These are phyloP conservation scores for Mycena vulgaris DNA, from an alignment of 768 basidiomycete species.

Conservation along the genomic window DNA sequence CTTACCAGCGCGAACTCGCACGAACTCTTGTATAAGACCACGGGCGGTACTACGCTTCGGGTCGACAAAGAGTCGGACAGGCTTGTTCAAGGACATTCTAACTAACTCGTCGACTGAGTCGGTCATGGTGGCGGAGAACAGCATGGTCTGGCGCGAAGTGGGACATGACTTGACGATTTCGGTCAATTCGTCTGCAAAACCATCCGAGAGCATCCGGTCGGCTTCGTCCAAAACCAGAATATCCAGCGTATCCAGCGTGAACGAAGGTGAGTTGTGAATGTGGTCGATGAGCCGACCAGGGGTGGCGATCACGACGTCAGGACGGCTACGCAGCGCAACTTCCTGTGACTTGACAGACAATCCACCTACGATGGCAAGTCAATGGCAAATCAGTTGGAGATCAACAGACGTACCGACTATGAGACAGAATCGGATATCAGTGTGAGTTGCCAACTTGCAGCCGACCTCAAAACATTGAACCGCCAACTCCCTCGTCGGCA, in stretches of 20 bases:
- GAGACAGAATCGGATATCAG: conserved; percentile 93
- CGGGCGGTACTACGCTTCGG: conserved; percentile 91
- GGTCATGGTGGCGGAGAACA: conserved; percentile 99
- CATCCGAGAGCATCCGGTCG: conserved; percentile 96
- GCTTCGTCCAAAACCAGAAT: conserved; percentile 97
- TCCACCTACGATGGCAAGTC: conserved; percentile 72
- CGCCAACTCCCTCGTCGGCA: conserved; percentile 95
- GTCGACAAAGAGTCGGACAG: conserved; percentile 95
- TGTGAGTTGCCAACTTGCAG: conserved; percentile 85
- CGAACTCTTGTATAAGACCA: conserved; percentile 94
- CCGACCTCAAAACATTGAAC: conserved; percentile 97
- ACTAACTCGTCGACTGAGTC: conserved; percentile 96
- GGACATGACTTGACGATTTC: conserved; percentile 97
- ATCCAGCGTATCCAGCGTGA: conserved; percentile 93
- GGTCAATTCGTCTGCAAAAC: conserved; percentile 93
- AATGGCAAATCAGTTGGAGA: conserved; percentile 11
- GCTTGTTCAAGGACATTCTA: conserved; percentile 92
- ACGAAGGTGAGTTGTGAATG: conserved; percentile 94
- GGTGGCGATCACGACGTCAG: conserved; percentile 96
- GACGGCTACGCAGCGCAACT: conserved; percentile 83
- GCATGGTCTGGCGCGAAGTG: conserved; percentile 92
- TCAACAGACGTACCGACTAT: conserved; percentile 79
- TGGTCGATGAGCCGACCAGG: conserved; percentile 99
- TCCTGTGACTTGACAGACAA: conserved; percentile 96
- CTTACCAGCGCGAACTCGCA: conserved; percentile 88